Percentiles rank a stretch among this genome's conserved stretches.
Conservation (phyloP, 2,329 filamentous ascomycete species). For the Fusarium illudens region DNA sequence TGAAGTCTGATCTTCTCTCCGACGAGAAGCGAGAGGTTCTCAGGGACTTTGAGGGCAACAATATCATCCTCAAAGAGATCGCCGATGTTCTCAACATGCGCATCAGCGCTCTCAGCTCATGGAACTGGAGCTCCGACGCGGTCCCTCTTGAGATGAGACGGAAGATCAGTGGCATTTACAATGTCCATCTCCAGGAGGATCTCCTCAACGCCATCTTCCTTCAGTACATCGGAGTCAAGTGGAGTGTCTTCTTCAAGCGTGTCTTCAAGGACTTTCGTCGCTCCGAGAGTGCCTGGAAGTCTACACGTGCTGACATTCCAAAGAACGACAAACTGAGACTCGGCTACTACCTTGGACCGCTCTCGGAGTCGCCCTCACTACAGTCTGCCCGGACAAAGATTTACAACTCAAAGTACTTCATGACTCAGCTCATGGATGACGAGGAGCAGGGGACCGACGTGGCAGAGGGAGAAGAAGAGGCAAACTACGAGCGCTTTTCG, state of each 20-base stretch:
- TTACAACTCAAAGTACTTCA: slow-evolving; percentile 54
- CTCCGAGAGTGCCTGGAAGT: slow-evolving; percentile 49
- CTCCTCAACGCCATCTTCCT: slow-evolving; percentile 61
- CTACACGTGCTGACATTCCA: slow-evolving; percentile 42
- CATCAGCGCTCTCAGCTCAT: slow-evolving; percentile 53
- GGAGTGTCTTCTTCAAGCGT: slow-evolving; percentile 55
- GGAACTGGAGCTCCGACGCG: slow-evolving; percentile 55
- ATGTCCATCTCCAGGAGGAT: slow-evolving; percentile 62
- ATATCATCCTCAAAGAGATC: slow-evolving; percentile 56
- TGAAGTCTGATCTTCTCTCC: slow-evolving; percentile 55
- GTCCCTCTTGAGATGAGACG: slow-evolving; percentile 55
- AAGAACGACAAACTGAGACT: slow-evolving; percentile 41
- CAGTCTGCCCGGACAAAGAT: slow-evolving; percentile 44
- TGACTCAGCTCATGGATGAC: slow-evolving; percentile 52
- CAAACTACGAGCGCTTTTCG: slow-evolving; percentile 40
- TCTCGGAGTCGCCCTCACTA: slow-evolving; percentile 28
- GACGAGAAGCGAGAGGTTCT: slow-evolving; percentile 54
- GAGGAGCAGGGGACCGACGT: slow-evolving; percentile 36
- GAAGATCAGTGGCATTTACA: slow-evolving; percentile 59
- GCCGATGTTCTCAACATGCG: slow-evolving; percentile 63
- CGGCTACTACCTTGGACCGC: slow-evolving; percentile 50
- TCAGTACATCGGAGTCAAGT: slow-evolving; percentile 58
- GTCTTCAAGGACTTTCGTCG: slow-evolving; percentile 46
- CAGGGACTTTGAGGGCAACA: slow-evolving; percentile 53
- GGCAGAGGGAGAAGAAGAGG: slow-evolving; percentile 52